Conservation (phyloP, 306 rosid species). For the Dalbergia cochinchinensis region DNA sequence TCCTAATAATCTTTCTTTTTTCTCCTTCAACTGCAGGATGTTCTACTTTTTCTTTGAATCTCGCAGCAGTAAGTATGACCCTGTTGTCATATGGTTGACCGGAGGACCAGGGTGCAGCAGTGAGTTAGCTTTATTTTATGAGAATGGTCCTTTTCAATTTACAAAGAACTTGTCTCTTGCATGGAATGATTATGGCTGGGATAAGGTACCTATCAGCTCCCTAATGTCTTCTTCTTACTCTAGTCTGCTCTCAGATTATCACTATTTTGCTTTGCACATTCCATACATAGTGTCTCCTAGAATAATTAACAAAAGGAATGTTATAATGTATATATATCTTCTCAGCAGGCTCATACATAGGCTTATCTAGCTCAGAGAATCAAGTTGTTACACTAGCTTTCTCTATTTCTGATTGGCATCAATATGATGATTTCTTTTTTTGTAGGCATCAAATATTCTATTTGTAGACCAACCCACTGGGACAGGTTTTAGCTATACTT, state of each 20-base stretch:
- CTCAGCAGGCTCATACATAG: neutral
- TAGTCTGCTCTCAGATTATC: neutral
- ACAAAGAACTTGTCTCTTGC: conserved; percentile 70
- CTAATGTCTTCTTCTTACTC: neutral
- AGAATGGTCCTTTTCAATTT: conserved; percentile 91
- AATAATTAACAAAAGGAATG: neutral
- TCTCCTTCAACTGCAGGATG: conserved; percentile 64
- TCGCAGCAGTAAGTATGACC: conserved; percentile 66
- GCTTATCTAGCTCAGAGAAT: conserved; percentile 29
- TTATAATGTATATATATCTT: neutral
- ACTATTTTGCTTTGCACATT: conserved; percentile 14
- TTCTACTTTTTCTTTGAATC: conserved; percentile 96
- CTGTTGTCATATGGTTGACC: conserved; percentile 86
- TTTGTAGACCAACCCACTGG: conserved; percentile 90
- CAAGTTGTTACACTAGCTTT: conserved; percentile 19
- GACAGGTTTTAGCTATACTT: conserved; percentile 92
- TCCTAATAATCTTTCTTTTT: neutral
- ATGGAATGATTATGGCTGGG: conserved; percentile 97
- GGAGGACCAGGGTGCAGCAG: conserved; percentile 99
- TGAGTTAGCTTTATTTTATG: conserved; percentile 88
- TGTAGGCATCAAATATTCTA: conserved; percentile 86
- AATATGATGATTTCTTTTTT: neutral
- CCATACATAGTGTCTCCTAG: conserved; percentile 14
- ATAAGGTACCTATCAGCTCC: conserved; percentile 57
- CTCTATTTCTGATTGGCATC: neutral